Evolutionary conservation across 208 protist genomes (phyloP), one percentile per base, ranked within the genome.

Genomic region (Crithidia expoeki): DNA sequence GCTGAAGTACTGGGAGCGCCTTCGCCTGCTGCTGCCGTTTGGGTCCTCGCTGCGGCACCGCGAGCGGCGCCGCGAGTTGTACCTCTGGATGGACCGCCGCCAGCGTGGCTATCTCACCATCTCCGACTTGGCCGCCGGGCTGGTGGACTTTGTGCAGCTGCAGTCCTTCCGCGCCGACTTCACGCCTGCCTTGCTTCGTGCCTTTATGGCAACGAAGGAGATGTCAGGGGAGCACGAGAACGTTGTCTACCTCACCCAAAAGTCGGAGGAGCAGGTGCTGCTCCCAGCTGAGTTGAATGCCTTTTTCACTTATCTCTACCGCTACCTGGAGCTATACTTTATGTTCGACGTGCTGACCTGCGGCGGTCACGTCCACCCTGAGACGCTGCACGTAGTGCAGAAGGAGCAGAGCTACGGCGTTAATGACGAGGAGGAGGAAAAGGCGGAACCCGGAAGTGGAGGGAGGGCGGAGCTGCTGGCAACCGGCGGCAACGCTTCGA

Each of bases 291-390:
- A 93, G 76, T 77, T 95, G 36, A 62, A 83, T 44, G 68, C 72
- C 2, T 86, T 92, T 28, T 57, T 95, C 27, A 74, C 64, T 12
- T 92, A 91, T 62, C 58, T 95, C 27, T 89, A 85, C 76, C 74
- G 74, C 2, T 93, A 91, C 74, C 85, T 93, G 67, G 78, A 94
- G 71, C 57, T 94, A 50, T 95, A 86, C 62, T 83, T 88, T 32
- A 92, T 94, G 85, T 94, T 94, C 61, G 90, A 95, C 68, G 65
- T 76, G 16, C 77, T 94, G 51, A 82, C 82, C 55, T 83, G 79
- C 61, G 61, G 64, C 47, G 71, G 72, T 7, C 63, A 66, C 42
- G 51, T 85, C 17, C 51, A 77, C 47, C 56, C 55, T 0, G 68
- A 80, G 42, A 74, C 72, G 19, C 74, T 80, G 47, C 71, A 77